These are phyloP conservation scores for Yamadazyma ubonensis DNA, from an alignment of 805 yeast species.

Conservation along the genomic window DNA sequence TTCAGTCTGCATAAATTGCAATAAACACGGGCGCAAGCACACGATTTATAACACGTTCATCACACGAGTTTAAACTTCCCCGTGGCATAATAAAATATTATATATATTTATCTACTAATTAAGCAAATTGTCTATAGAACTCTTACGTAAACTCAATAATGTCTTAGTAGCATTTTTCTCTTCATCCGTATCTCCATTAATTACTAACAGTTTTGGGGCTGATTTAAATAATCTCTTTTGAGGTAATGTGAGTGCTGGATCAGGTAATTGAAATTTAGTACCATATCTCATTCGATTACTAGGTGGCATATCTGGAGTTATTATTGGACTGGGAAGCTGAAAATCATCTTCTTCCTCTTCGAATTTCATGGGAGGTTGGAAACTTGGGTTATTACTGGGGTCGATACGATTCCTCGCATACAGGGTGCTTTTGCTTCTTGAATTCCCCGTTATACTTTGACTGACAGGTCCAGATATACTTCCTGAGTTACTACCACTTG, in stretches of 20 bases:
- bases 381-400: neutral
- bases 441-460: neutral
- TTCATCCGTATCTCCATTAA: constrained; percentile 12
- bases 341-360: constrained; percentile 15
- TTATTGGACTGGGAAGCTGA: constrained; percentile 18
- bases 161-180: constrained; percentile 38
- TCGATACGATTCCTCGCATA: constrained; percentile 8
- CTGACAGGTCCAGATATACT: neutral
- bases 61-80: too few relatives aligned
- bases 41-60: neutral
- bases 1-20: too few relatives aligned
- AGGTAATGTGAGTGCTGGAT: constrained; percentile 36
- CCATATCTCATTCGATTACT: constrained; percentile 11
- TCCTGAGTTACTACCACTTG: too few relatives aligned
- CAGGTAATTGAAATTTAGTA: constrained; percentile 35
- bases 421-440: neutral
- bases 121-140: constrained; percentile 40
- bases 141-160: constrained; percentile 38
- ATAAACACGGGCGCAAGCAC: too few relatives aligned
- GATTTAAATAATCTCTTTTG: constrained; percentile 32
- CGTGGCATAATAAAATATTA: too few relatives aligned
- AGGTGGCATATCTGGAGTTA: constrained; percentile 19
- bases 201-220: constrained; percentile 24
- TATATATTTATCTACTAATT: constrained; percentile 21
- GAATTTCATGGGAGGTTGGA: neutral